Conservation (phyloP, 495 filamentous ascomycete genomes). For the Penicillium salamii region DNA sequence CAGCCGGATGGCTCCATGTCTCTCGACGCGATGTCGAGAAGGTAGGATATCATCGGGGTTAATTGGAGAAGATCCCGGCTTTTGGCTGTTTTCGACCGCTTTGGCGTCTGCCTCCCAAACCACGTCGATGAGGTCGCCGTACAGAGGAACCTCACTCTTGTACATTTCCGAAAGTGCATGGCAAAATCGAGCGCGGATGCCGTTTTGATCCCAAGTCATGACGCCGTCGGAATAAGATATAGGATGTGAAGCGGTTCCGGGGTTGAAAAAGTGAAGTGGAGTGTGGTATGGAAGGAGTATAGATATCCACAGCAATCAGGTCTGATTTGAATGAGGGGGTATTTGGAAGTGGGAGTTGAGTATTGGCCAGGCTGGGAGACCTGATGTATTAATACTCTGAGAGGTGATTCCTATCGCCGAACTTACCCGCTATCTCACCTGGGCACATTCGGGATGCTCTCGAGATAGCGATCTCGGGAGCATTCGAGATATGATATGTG, state of each 20-base stretch:
- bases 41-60: constrained; percentile 29
- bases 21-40: constrained; percentile 32
- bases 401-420: too few species aligned
- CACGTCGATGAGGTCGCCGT: background rate
- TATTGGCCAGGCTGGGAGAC: too few species aligned
- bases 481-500: background rate
- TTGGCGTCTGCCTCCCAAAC: constrained; percentile 16
- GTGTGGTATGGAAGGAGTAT: too few species aligned
- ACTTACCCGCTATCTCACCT: constrained; percentile 20
- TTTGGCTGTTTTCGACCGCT: too few species aligned
- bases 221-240: too few species aligned
- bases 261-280: too few species aligned
- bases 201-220: background rate
- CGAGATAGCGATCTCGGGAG: background rate
- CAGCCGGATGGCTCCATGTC: constrained; percentile 45
- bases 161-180: constrained; percentile 1
- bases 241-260: too few species aligned
- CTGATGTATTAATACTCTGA: background rate
- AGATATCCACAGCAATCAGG: too few species aligned
- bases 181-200: background rate
- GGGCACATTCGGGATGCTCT: too few species aligned
- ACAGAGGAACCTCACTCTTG: background rate
- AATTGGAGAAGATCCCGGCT: too few species aligned
- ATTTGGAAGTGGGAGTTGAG: too few species aligned
- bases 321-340: too few species aligned